Conservation (phyloP, 2,329 filamentous ascomycete species). For the Trichoderma aggressivum region DNA sequence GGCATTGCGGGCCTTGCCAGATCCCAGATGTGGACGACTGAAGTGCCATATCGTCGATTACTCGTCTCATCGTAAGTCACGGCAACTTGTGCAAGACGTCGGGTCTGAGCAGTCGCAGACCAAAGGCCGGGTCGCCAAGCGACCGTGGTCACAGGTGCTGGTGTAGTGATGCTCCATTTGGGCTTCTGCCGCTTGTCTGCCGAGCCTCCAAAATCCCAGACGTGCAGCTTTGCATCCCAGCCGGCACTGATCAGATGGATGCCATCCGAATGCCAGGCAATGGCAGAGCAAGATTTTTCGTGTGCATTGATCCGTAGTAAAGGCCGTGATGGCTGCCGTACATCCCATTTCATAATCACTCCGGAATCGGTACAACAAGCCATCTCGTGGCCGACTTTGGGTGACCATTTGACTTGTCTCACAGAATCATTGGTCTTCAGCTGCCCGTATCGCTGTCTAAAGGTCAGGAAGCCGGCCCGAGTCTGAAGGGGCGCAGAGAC, state of each 20-base stretch:
- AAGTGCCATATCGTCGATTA: constrained; percentile 52
- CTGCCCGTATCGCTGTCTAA: constrained; percentile 44
- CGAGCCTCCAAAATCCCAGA: constrained; percentile 61
- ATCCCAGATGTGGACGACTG: constrained; percentile 64
- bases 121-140: constrained; percentile 63
- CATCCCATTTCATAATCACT: constrained; percentile 62
- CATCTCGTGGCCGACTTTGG: constrained; percentile 58
- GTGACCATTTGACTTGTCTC: constrained; percentile 63
- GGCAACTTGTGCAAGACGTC: constrained; percentile 59
- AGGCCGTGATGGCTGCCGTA: constrained; percentile 52
- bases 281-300: constrained; percentile 56
- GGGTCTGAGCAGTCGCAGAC: constrained; percentile 61
- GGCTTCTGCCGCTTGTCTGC: constrained; percentile 64
- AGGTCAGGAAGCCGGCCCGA: constrained; percentile 48
- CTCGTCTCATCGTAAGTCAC: constrained; percentile 59
- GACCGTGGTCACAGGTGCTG: constrained; percentile 56
- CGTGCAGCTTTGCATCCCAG: constrained; percentile 57
- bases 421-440: constrained; percentile 44
- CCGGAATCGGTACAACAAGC: constrained; percentile 63
- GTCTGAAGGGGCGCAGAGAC: constrained; percentile 47
- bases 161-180: constrained; percentile 58
- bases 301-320: constrained; percentile 60
- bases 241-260: constrained; percentile 63
- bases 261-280: constrained; percentile 67
- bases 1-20: constrained; percentile 64